These are phyloP conservation scores for Trichoderma arundinaceum DNA, from an alignment of 2,329 filamentous ascomycete genomes.

Conservation along the genomic window DNA sequence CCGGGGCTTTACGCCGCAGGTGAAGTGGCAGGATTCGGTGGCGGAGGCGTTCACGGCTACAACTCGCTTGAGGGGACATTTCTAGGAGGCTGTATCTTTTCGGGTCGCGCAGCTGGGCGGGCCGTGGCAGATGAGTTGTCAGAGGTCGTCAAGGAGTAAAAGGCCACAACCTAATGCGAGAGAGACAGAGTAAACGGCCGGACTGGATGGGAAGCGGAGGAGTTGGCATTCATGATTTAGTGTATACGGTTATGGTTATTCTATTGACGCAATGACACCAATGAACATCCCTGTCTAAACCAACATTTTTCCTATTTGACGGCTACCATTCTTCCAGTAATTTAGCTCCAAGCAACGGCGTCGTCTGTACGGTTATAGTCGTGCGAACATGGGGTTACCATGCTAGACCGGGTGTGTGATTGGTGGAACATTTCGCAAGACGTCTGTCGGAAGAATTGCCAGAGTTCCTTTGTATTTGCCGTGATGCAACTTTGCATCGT, in stretches of 20 bases:
- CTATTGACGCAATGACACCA: slow-evolving; percentile 25
- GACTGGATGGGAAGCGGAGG: slow-evolving; percentile 5
- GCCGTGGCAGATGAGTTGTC: slow-evolving; percentile 57
- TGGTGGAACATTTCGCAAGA: slow-evolving; percentile 28
- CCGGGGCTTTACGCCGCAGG: slow-evolving; percentile 64
- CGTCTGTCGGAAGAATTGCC: slow-evolving; percentile 14
- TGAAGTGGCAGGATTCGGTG: slow-evolving; percentile 65
- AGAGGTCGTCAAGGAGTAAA: slow-evolving; percentile 18
- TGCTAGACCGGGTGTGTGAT: slow-evolving; percentile 15
- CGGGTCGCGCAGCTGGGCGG: slow-evolving; percentile 61
- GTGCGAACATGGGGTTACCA: neutral
- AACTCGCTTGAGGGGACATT: slow-evolving; percentile 67
- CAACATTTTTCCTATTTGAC: neutral
- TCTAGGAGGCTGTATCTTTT: slow-evolving; percentile 67
- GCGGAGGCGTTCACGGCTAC: slow-evolving; percentile 67
- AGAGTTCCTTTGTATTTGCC: neutral
- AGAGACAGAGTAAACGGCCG: neutral
- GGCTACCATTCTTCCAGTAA: neutral
- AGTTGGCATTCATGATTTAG: slow-evolving; percentile 24
- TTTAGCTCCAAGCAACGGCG: neutral
- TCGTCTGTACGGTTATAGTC: neutral
- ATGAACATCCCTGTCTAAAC: slow-evolving; percentile 14
- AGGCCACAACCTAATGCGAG: slow-evolving; percentile 6
- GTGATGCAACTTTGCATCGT: slow-evolving; percentile 1
- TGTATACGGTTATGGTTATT: slow-evolving; percentile 12